Percentiles rank a stretch among this genome's conserved stretches.
Evolutionary conservation across 768 basidiomycete species (phyloP).

Genomic region (Lactarius evosmus): DNA sequence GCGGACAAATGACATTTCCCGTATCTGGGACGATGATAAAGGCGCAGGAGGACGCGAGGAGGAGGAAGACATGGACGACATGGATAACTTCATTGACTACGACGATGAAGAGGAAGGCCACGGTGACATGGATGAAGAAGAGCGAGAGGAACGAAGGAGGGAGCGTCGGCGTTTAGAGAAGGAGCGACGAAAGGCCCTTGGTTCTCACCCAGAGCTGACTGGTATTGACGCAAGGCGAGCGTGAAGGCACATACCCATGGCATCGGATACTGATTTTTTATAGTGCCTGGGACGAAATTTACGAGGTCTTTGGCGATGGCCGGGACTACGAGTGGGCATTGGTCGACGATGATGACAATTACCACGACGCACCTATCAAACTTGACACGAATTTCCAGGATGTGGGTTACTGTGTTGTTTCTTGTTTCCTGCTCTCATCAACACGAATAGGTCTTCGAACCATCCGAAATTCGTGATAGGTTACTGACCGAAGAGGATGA

Average conservation of each 20-base stretch:
- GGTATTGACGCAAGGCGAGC: conserved; percentile 84
- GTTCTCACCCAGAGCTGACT: conserved; percentile 64
- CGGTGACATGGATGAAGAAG: conserved; percentile 66
- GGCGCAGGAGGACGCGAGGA: conserved; percentile 45
- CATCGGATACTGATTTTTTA: conserved; percentile 9
- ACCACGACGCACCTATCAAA: conserved; percentile 54
- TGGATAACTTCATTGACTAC: conserved; percentile 76
- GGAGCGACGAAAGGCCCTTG: conserved; percentile 63
- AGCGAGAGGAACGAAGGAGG: conserved; percentile 68
- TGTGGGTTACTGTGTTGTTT: conserved; percentile 44
- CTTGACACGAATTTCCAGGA: conserved; percentile 82
- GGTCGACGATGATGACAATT: conserved; percentile 66
- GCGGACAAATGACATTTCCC: conserved; percentile 58
- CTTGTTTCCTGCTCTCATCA: conserved; percentile 15
- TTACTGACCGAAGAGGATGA: conserved; percentile 93
- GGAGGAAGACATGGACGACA: conserved; percentile 69
- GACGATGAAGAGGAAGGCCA: conserved; percentile 59
- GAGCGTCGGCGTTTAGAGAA: conserved; percentile 64
- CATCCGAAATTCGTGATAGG: conserved; percentile 87
- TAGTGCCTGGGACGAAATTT: conserved; percentile 94
- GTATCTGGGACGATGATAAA: conserved; percentile 83
- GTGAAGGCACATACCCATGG: neutral
- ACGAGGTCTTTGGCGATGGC: conserved; percentile 95
- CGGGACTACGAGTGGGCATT: conserved; percentile 96
- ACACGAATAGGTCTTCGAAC: conserved; percentile 83